Base-by-base conservation (phyloP, 2,329 filamentous ascomycete genomes). In the Pestalotiopsis sp. region DNA sequence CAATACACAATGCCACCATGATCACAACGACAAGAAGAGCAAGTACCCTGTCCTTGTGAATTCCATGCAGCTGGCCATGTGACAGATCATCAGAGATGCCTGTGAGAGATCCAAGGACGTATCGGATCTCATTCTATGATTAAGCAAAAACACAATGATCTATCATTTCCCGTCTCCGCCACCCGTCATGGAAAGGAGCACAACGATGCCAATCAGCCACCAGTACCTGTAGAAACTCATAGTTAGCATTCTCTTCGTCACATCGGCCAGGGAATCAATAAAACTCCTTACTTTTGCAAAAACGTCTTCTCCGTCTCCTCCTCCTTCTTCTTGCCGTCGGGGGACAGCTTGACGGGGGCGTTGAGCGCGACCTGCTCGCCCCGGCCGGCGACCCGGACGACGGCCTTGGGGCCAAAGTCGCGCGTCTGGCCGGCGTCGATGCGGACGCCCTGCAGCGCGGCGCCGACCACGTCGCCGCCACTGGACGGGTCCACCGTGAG, bases 361-460 rank as follows among this genome's bases (percentile, higher is more conserved):
- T 91, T 91, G 74, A 92, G 80, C 72, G 85, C 84, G 2, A 89
- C 88, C 76, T 86, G 83, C 77, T 84, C 85, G 1, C 88, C 90
- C 68, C 77, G 80, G 60, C 75, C 78, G 57, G 84, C 81, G 27
- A 82, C 79, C 59, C 86, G 75, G 62, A 92, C 80, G 66, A 84
- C 77, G 7, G 86, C 87, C 80, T 88, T 84, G 59, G 90, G 88
- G 0, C 88, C 88, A 80, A 91, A 91, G 76, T 91, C 88, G 71
- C 89, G 83, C 73, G 89, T 91, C 73, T 87, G 83, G 2, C 89
- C 89, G 12, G 89, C 89, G 76, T 91, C 89, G 68, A 91, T 87
- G 72, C 77, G 77, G 23, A 88, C 84, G n/a, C 88, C 88, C 76
- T 85, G 86, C 61, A 85, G 77, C 41, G 82, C 82, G 14, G 84